phyloP scores from a whole-genome alignment of 1,139 yeast species.

The Yamadazyma triangularis region DNA sequence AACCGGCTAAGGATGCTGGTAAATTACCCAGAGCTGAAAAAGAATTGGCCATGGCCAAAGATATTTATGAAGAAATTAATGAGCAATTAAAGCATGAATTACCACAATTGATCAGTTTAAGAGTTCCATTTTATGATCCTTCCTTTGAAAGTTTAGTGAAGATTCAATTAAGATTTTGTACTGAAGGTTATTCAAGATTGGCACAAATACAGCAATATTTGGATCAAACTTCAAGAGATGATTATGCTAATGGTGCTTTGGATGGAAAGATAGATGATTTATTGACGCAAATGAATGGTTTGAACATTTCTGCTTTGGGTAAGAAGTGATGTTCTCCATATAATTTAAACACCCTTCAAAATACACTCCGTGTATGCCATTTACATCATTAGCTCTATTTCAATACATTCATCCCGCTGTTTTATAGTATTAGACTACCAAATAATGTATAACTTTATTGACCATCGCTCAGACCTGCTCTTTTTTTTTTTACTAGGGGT shows the following conservation, averaged over 20 bases:
- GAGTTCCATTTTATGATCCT: conserved; percentile 95
- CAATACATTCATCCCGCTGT: no score
- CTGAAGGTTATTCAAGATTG: conserved; percentile 90
- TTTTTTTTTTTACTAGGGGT: no score
- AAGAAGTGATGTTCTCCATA: no score
- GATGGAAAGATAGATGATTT: conserved; percentile 85
- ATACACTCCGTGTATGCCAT: no score
- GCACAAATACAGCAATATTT: conserved; percentile 95
- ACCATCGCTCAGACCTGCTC: no score
- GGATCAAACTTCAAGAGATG: conserved; percentile 86
- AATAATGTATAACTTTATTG: no score
- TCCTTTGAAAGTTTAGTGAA: conserved; percentile 94
- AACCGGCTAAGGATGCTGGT: conserved; percentile 90
- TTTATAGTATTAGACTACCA: no score
- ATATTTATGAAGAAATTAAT: conserved; percentile 79
- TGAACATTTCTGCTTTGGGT: conserved; percentile 64
- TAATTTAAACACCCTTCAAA: no score
- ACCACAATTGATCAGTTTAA: conserved; percentile 82
- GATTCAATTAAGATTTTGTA: conserved; percentile 90
- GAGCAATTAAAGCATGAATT: conserved; percentile 78
- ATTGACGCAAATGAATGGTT: conserved; percentile 75
- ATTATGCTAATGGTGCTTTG: conserved; percentile 87
- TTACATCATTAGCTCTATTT: no score
- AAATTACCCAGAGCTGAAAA: conserved; percentile 88
- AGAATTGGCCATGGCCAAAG: conserved; percentile 78